phyloP scores from a whole-genome alignment of 2,329 filamentous ascomycete genomes.

The Graphilbum ipis-grandicollis region DNA sequence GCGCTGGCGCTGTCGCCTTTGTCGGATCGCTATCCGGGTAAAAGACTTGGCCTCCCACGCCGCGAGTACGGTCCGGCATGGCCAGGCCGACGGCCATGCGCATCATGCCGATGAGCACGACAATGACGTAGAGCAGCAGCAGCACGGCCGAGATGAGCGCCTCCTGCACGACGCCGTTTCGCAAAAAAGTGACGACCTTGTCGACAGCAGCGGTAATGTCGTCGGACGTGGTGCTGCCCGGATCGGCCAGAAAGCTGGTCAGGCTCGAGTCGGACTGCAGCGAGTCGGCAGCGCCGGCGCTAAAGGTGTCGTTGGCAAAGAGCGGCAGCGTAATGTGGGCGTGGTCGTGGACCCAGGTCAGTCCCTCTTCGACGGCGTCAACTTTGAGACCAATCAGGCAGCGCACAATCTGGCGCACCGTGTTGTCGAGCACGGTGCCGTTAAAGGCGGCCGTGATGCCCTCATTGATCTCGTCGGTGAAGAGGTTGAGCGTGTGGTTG shows the following conservation, averaged over 20 bases:
- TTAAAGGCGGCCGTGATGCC: constrained; percentile 66
- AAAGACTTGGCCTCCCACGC: constrained; percentile 34
- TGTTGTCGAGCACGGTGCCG: constrained; percentile 60
- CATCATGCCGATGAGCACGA: constrained; percentile 57
- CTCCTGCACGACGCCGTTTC: constrained; percentile 53
- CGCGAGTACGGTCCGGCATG: constrained; percentile 39
- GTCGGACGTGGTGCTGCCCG: constrained; percentile 56
- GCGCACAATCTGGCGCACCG: constrained; percentile 62
- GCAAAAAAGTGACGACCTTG: constrained; percentile 50
- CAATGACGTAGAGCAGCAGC: constrained; percentile 58
- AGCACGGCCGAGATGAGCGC: constrained; percentile 63
- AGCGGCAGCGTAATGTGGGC: constrained; percentile 67
- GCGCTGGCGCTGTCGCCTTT: too few relatives aligned
- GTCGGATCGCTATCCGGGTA: constrained; percentile 1
- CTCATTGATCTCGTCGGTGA: constrained; percentile 60
- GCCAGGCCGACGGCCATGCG: constrained; percentile 47
- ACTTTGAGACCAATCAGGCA: constrained; percentile 85
- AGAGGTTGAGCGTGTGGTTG: constrained; percentile 70
- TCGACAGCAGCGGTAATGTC: constrained; percentile 63
- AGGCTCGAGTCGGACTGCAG: constrained; percentile 40
- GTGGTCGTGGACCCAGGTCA: constrained; percentile 88
- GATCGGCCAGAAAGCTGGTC: constrained; percentile 59
- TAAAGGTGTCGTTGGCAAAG: constrained; percentile 69
- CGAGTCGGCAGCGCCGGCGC: constrained; percentile 51
- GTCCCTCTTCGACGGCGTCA: constrained; percentile 62